A percentile compares a stretch with the other conserved stretches of the same genome.
These are phyloP conservation scores for Aquanectria penicillioides DNA, from an alignment of 2,329 filamentous ascomycete species.

Conservation along the genomic window DNA sequence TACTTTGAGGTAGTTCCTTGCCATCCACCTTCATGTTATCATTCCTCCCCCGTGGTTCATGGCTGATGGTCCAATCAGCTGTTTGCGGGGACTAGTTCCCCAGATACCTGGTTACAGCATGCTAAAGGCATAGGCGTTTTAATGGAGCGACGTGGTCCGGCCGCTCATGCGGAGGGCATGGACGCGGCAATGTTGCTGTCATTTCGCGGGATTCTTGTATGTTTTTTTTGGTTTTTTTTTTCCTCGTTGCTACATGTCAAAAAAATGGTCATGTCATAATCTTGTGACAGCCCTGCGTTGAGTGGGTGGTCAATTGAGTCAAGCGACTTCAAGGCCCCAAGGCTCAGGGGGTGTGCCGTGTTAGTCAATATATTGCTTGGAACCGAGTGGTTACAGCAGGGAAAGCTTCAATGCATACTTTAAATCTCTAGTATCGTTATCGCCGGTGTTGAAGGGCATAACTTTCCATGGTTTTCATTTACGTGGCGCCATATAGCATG, in stretches of 20 bases:
- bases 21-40: neutral
- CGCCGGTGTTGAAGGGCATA: neutral
- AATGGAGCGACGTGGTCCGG: slow-evolving; percentile 51
- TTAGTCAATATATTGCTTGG: neutral
- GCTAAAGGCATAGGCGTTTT: slow-evolving; percentile 50
- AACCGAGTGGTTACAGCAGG: slow-evolving; percentile 10
- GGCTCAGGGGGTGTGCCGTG: neutral
- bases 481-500: slow-evolving; percentile 41
- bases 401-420: neutral
- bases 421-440: neutral
- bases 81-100: slow-evolving; percentile 52
- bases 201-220: slow-evolving; percentile 50
- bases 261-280: neutral
- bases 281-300: neutral
- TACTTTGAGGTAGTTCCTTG: slow-evolving; percentile 48
- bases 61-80: slow-evolving; percentile 42
- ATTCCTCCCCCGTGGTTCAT: neutral
- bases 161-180: slow-evolving; percentile 46
- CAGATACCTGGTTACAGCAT: slow-evolving; percentile 52
- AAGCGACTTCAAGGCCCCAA: slow-evolving; percentile 8
- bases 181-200: slow-evolving; percentile 51
- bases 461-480: slow-evolving; percentile 30
- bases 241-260: too few relatives aligned
- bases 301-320: neutral
- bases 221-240: slow-evolving; percentile 26